phyloP scores from a whole-genome alignment of 176 grass and related monocot genomes.

The Thinopyrum elongatum region DNA sequence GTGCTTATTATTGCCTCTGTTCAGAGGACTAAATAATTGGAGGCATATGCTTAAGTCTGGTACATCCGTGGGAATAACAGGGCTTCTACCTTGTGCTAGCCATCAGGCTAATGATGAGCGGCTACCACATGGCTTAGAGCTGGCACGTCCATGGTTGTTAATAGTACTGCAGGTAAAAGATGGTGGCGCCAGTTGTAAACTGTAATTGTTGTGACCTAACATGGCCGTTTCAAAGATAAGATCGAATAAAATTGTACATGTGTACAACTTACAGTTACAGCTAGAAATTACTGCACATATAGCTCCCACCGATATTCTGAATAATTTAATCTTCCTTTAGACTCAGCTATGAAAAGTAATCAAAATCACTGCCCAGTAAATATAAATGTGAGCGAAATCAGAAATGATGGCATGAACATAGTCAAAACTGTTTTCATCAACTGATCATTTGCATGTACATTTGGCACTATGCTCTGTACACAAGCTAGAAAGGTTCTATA shows the following conservation, averaged over 20 bases:
- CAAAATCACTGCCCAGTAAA: neutral
- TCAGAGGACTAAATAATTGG: neutral
- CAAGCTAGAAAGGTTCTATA: neutral
- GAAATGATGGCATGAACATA: neutral
- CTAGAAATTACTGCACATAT: neutral
- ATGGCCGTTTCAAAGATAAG: neutral
- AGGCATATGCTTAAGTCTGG: constrained; percentile 11
- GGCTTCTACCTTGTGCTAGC: neutral
- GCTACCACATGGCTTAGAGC: constrained; percentile 14
- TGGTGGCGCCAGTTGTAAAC: neutral
- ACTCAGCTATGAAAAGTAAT: neutral
- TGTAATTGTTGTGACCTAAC: neutral
- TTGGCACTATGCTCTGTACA: neutral
- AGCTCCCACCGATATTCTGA: neutral
- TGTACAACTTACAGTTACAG: neutral
- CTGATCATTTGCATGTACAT: constrained; percentile 15
- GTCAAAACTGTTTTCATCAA: constrained; percentile 13
- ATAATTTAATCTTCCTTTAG: neutral
- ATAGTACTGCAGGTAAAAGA: neutral
- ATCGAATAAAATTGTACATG: neutral
- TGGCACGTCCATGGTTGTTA: neutral
- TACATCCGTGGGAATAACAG: neutral
- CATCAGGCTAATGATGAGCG: neutral
- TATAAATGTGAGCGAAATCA: neutral
- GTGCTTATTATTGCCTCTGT: constrained; percentile 1